Base-by-base conservation (phyloP, 176 grass and related monocot species). In the Carex pumila region DNA sequence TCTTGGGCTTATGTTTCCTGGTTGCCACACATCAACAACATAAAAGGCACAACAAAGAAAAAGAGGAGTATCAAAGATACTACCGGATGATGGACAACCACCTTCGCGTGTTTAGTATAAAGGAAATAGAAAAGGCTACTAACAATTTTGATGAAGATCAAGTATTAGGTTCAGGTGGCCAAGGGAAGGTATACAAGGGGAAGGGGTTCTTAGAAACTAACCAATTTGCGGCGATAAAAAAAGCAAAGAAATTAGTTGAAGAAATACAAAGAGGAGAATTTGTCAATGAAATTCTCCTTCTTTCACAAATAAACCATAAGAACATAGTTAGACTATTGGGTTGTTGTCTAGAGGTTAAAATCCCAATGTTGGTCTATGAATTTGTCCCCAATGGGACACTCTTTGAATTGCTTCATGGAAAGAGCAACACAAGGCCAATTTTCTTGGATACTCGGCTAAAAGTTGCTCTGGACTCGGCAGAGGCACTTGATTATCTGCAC, bases 181-280 rank as follows among this genome's bases (percentile, higher is more conserved):
- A 84, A 34, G 82, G 63, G 1, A 84, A 66, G 2, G 88, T 90
- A 10, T 90, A 90, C 55, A 83, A 30, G 65, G 88, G 88, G 0
- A 47, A 47, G 43, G 47, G 9, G 1, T 22, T 45, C 39, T 53
- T 90, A 64, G 65, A 53, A 62, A 78, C 32, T 18, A 43, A 79
- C 2, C 10, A 55, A 7, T 34, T 29, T 5, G 81, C 87, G 18
- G 88, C 88, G 0, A 60, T 90, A 10, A 90, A 90, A n/a, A 87
- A 55, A 58, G 63, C 85, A 3, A 86, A 64, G 41, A 25, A n/a
- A n/a, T n/a, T n/a, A 31, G 29, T 64, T n/a, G n/a, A 65, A 50
- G 79, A 37, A 12, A 25, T 12, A 37, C 7, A 79, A 45, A 88
- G 47, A 36, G 34, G 34, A 36, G 34, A 36, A 36, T 36, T 36